Evolutionary conservation across 2,329 filamentous ascomycete genomes (phyloP).

Genomic region (Setomelanomma holmii): DNA sequence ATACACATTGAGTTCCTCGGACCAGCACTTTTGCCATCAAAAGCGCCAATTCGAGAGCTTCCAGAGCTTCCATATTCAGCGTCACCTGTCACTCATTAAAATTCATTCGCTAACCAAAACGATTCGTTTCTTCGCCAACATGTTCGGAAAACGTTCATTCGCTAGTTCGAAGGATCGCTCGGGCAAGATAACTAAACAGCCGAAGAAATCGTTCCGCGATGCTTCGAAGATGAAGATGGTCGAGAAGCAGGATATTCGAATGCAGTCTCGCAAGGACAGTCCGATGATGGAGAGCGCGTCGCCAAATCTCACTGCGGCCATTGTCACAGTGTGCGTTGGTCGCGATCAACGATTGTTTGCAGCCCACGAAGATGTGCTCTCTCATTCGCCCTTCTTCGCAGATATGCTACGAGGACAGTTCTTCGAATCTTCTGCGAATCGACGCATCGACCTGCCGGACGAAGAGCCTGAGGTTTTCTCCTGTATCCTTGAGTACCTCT

Average conservation of each 20-base stretch:
- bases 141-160: constrained; percentile 91
- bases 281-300: constrained; percentile 58
- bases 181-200: constrained; percentile 83
- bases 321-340: constrained; percentile 86
- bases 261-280: constrained; percentile 61
- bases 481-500: constrained; percentile 92
- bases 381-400: constrained; percentile 83
- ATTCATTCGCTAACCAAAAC: constrained; percentile 53
- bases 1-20: constrained; percentile 49
- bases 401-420: constrained; percentile 74
- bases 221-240: constrained; percentile 79
- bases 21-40: constrained; percentile 44
- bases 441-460: constrained; percentile 78
- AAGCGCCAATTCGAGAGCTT: constrained; percentile 55
- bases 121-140: constrained; percentile 60
- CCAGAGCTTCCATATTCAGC: constrained; percentile 59
- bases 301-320: constrained; percentile 69
- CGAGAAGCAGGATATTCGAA: constrained; percentile 66
- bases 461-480: constrained; percentile 92
- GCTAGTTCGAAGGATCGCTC: constrained; percentile 78
- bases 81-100: constrained; percentile 60
- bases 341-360: constrained; percentile 88
- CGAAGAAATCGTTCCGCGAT: constrained; percentile 79
- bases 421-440: constrained; percentile 68
- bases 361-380: constrained; percentile 91